Base-by-base conservation (phyloP, 2,329 filamentous ascomycete species). In the Teratosphaeria destructans region DNA sequence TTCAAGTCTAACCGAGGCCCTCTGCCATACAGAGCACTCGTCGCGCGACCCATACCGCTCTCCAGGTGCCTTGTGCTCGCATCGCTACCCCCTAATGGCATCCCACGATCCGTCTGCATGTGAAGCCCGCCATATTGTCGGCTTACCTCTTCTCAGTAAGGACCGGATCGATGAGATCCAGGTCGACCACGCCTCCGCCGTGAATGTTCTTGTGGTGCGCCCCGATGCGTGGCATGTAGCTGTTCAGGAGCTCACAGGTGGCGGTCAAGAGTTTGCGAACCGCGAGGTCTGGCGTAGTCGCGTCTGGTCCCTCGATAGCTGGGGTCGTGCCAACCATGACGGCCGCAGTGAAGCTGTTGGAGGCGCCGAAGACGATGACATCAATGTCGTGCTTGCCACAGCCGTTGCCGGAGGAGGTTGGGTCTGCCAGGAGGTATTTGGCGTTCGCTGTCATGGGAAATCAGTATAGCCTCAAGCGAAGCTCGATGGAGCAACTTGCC, bases 111-210 rank as follows among this genome's bases (percentile, higher is more conserved):
- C 37, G 37, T 32, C 29, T 14, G 37, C 37, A n/a, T 43, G 11
- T 16, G 11, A 32, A 5, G 29, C 29, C 7, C 29, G 29, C 2
- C 29, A 32, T 32, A 32, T 32, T 32, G 29, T 49, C 19, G 6
- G 8, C 16, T 49, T 8, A 49, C 43, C 19, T 49, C 43, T 49
- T 49, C 43, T 49, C 43, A 8, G 43, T 10, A 10, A 49, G 16
- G 6, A 49, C 43, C 19, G 43, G 43, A 23, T 49, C 16, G 55
- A 60, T 62, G 34, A 62, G 26, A 34, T 62, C 65, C 55, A 65
- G 64, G 39, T 69, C 66, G 34, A 66, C 66, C 32, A 68, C 63
- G 11, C 67, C 67, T n/a, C 67, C 67, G 26, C 66, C 66, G 56
- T 66, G 65, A 35, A 69, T 65, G 58, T 62, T 65, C 43, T 65